These are phyloP conservation scores for Leccinum variicolor DNA, from an alignment of 768 basidiomycete species.

Conservation along the genomic window DNA sequence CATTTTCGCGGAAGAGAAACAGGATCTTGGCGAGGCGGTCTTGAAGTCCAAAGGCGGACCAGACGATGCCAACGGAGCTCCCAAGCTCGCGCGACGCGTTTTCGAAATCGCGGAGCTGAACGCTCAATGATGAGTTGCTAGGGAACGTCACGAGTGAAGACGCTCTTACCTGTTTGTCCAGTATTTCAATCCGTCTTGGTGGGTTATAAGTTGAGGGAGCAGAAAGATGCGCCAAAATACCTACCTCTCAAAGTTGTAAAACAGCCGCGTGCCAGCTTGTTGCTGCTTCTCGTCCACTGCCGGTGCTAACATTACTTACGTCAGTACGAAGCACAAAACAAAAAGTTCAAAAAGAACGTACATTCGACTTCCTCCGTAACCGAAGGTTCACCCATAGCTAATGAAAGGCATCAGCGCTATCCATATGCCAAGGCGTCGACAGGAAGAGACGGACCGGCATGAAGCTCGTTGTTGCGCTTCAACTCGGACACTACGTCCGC, in stretches of 20 bases:
- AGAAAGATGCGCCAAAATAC: constrained; percentile 3
- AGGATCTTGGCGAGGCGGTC: constrained; percentile 47
- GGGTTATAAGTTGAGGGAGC: neutral
- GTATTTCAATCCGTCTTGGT: constrained; percentile 40
- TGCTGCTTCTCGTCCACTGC: constrained; percentile 48
- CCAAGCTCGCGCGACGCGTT: constrained; percentile 54
- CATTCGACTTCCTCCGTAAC: constrained; percentile 42
- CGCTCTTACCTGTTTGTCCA: constrained; percentile 44
- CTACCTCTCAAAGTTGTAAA: constrained; percentile 44
- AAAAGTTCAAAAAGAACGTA: neutral
- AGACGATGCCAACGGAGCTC: constrained; percentile 52
- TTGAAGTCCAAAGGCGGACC: constrained; percentile 47
- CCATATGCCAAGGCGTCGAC: neutral
- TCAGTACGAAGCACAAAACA: neutral
- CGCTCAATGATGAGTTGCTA: neutral
- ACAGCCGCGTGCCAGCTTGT: constrained; percentile 40
- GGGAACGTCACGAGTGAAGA: neutral
- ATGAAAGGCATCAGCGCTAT: neutral
- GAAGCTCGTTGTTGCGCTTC: constrained; percentile 34
- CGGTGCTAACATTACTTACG: constrained; percentile 24
- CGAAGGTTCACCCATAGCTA: constrained; percentile 30
- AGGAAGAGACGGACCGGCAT: constrained; percentile 27
- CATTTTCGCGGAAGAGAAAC: constrained; percentile 52
- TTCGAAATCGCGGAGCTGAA: constrained; percentile 51
- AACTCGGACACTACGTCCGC: constrained; percentile 44